phyloP scores from a whole-genome alignment of 2,329 filamentous ascomycete genomes.

The Talaromyces sp. region DNA sequence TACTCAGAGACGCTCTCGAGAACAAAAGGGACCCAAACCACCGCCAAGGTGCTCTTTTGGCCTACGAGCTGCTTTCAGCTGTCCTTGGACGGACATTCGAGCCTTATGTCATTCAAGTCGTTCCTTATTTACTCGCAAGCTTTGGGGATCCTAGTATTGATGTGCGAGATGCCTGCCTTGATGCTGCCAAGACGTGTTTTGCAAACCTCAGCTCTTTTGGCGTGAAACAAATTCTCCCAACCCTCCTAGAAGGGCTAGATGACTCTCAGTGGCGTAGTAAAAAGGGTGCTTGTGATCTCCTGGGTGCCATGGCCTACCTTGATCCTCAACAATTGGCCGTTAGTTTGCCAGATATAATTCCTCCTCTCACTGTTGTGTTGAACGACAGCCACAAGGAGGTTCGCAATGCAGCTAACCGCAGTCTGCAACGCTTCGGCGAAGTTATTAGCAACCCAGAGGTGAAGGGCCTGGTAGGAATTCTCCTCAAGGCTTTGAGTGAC shows the following conservation, averaged over 20 bases:
- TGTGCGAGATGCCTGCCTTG: conserved; percentile 87
- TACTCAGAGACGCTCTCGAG: conserved; percentile 75
- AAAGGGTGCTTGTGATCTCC: conserved; percentile 91
- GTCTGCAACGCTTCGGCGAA: conserved; percentile 94
- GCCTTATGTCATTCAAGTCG: conserved; percentile 92
- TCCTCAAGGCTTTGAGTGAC: conserved; percentile 94
- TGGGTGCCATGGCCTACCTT: conserved; percentile 97
- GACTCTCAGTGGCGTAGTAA: conserved; percentile 98
- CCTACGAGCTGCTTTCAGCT: conserved; percentile 83
- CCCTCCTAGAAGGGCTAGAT: conserved; percentile 83
- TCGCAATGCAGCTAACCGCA: conserved; percentile 83
- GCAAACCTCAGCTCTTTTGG: conserved; percentile 89
- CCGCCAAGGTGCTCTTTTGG: conserved; percentile 81
- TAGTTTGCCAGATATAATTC: conserved; percentile 94
- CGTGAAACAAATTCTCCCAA: conserved; percentile 90
- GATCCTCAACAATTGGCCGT: conserved; percentile 90
- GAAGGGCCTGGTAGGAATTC: conserved; percentile 82
- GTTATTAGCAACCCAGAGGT: conserved; percentile 98
- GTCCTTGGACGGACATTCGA: conserved; percentile 88
- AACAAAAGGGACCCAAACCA: conserved; percentile 92
- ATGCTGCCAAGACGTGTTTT: conserved; percentile 92
- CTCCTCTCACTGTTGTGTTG: conserved; percentile 84
- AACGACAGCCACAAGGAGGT: conserved; percentile 99
- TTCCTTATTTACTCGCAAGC: conserved; percentile 80
- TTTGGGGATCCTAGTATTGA: conserved; percentile 87